Evolutionary conservation across 1,284 basidiomycete species (phyloP).

Genomic region (Ustilago esculenta): DNA sequence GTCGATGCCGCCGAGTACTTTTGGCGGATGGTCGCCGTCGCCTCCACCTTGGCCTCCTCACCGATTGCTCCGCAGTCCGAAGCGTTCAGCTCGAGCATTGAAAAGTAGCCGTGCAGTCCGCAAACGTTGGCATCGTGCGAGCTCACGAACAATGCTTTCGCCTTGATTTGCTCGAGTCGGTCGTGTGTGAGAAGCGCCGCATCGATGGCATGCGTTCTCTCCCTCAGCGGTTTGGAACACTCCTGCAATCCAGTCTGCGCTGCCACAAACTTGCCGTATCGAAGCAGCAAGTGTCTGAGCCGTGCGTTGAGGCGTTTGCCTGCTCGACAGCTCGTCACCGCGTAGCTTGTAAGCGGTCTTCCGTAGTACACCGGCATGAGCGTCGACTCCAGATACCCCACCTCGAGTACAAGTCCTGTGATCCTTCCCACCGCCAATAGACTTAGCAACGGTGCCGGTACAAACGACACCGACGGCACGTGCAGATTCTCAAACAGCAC

Average conservation of each 20-base stretch:
- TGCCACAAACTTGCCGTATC: constrained; percentile 40
- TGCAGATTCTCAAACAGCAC: constrained; percentile 90
- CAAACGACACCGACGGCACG: constrained; percentile 88
- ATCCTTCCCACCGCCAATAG: constrained; percentile 85
- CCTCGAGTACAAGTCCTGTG: constrained; percentile 90
- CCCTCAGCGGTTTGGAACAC: constrained; percentile 13
- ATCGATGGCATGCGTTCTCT: constrained; percentile 22
- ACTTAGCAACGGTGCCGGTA: constrained; percentile 78
- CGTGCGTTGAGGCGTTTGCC: constrained; percentile 32
- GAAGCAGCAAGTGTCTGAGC: constrained; percentile 38
- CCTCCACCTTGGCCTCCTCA: background rate
- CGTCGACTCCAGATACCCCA: constrained; percentile 87
- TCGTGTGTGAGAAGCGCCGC: constrained; percentile 36
- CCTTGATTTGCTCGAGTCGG: constrained; percentile 55
- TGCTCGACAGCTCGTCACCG: constrained; percentile 39
- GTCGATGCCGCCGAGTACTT: constrained; percentile 16
- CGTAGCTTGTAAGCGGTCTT: constrained; percentile 36
- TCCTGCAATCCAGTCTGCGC: constrained; percentile 33
- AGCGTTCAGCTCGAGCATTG: constrained; percentile 11
- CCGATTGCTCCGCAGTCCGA: background rate
- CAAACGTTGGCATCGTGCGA: constrained; percentile 11
- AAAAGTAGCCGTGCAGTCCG: constrained; percentile 19
- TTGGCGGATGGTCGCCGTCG: constrained; percentile 3
- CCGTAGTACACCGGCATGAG: constrained; percentile 75
- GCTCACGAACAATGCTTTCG: constrained; percentile 54